Base-by-base conservation (phyloP, 768 basidiomycete species). In the Tremella yokohamensis region DNA sequence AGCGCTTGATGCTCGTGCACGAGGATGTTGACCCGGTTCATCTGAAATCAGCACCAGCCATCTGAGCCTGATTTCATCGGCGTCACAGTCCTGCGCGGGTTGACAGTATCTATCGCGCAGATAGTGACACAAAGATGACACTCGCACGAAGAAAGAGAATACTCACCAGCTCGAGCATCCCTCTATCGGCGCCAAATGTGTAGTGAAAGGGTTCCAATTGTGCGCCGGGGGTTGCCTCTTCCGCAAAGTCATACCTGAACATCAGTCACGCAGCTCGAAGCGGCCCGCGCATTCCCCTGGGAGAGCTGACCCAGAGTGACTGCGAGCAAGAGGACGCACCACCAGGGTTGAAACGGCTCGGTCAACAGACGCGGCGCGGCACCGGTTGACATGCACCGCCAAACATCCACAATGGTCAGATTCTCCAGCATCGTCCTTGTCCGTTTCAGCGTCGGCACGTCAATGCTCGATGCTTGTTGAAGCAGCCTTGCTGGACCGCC, bases 11-110 rank as follows among this genome's bases (percentile, higher is more conserved):
- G 42, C 37, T 63, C 62, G 39, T 63, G 22, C 8, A 59, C 57
- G 8, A 63, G 51, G 6, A 59, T 59, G 20, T 63, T 63, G 42
- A 63, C 50, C 3, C 62, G 62, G 42, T 63, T 63, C 38, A 53
- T 34, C 61, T 63, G 20, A 6, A 26, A 40, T 22, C 13, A 15
- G 9, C 12, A 55, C 29, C 29, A 34, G 11, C 11, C 6, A 4
- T 6, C 29, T 34, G 29, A 34, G 29, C 29, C 29, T 34, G 29
- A 34, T 11, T n/a, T n/a, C n/a, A n/a, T 34, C 29, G 29, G 29
- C 29, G n/a, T n/a, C n/a, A n/a, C n/a, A n/a, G n/a, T n/a, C n/a
- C n/a, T n/a, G n/a, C n/a, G n/a, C n/a, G n/a, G n/a, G n/a, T n/a
- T n/a, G n/a, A n/a, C n/a, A n/a, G n/a, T n/a, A n/a, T n/a, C 29